Evolutionary conservation across 129 eudicot species (phyloP).

Genomic region (Saposhnikovia divaricata): DNA sequence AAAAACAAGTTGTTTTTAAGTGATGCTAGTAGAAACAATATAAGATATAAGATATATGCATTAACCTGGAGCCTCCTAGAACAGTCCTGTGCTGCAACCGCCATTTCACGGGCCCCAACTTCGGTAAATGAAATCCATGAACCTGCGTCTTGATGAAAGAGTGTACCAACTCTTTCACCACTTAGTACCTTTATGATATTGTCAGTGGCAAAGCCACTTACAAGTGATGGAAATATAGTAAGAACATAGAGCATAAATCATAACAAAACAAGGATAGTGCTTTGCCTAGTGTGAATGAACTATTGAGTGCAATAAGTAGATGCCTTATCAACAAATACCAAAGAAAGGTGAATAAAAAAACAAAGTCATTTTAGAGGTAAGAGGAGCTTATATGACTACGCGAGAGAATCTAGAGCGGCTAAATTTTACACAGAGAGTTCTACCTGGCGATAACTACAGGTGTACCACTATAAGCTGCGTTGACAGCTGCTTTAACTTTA

Average conservation of each 20-base stretch:
- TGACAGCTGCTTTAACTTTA: conserved; percentile 80
- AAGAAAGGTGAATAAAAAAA: background rate
- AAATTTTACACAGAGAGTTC: background rate
- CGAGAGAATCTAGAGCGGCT: background rate
- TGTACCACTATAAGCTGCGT: conserved; percentile 73
- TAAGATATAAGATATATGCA: background rate
- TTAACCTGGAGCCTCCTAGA: conserved; percentile 79
- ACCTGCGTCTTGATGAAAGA: conserved; percentile 77
- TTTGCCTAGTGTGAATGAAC: background rate
- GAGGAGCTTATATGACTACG: background rate
- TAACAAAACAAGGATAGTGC: background rate
- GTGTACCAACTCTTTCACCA: conserved; percentile 76
- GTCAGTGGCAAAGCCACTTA: conserved; percentile 59
- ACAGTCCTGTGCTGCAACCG: conserved; percentile 73
- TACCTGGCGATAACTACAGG: conserved; percentile 92
- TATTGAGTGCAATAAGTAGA: background rate
- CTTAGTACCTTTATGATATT: conserved; percentile 65
- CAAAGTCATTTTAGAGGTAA: background rate
- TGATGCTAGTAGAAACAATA: background rate
- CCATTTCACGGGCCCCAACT: conserved; percentile 70
- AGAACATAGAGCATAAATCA: background rate
- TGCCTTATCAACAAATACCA: background rate
- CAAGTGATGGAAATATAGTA: conserved; percentile 7
- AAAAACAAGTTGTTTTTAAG: background rate
- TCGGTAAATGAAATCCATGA: conserved; percentile 46